Conservation (phyloP, 2,329 filamentous ascomycete species). For the Helminthosporium solani region DNA sequence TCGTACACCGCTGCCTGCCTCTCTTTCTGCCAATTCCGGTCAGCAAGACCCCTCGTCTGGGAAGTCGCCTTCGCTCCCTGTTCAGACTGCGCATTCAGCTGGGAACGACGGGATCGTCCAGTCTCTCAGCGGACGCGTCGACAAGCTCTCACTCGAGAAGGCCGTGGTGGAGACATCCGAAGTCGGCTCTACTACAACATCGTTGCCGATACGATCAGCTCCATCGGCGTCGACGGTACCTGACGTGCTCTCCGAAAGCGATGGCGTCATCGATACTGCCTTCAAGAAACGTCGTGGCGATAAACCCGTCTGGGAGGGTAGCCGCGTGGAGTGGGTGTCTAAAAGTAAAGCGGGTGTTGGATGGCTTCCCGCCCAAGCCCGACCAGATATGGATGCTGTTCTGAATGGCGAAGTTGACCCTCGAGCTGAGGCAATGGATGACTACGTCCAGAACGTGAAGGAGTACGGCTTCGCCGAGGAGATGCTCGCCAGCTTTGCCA, state of each 20-base stretch:
- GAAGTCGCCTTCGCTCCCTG: too few relatives aligned
- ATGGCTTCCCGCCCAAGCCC: constrained; percentile 30
- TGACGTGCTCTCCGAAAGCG: constrained; percentile 23
- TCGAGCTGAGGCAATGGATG: constrained; percentile 53
- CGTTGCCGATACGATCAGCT: too few relatives aligned
- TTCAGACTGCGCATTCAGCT: too few relatives aligned
- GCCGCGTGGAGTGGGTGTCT: constrained; percentile 33
- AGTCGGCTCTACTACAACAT: not conserved
- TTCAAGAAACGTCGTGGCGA: constrained; percentile 30
- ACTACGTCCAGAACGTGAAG: constrained; percentile 70
- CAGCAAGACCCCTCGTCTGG: too few relatives aligned
- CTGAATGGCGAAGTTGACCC: constrained; percentile 18
- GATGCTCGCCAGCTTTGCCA: constrained; percentile 26
- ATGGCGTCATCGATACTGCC: constrained; percentile 20
- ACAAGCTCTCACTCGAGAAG: not conserved
- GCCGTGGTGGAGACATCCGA: not conserved
- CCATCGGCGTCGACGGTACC: not conserved
- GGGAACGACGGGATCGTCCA: too few relatives aligned
- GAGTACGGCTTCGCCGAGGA: constrained; percentile 45
- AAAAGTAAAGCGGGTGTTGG: constrained; percentile 40
- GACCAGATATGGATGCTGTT: constrained; percentile 24
- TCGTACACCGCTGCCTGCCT: not conserved
- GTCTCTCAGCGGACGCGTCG: not conserved
- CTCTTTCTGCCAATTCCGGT: too few relatives aligned
- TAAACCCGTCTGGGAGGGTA: constrained; percentile 32